These are phyloP conservation scores for Ceriops zippeliana DNA, from an alignment of 345 rosid species.

Conservation along the genomic window DNA sequence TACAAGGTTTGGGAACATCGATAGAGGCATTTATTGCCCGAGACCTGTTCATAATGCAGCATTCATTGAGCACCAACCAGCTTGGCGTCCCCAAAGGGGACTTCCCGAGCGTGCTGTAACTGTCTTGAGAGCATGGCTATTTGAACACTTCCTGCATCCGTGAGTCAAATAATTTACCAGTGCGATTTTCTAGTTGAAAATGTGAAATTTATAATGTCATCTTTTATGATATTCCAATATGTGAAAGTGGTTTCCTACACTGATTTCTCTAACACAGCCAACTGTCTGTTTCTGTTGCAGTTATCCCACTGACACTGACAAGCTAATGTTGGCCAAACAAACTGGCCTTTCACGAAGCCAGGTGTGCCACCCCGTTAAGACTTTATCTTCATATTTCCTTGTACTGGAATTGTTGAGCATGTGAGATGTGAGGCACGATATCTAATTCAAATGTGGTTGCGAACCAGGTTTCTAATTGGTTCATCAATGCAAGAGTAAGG, in stretches of 20 bases:
- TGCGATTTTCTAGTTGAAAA: background rate
- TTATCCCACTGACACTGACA: conserved; percentile 89
- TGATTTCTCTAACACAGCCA: background rate
- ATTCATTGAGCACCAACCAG: conserved; percentile 64
- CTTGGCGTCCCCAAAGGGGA: conserved; percentile 89
- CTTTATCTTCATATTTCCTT: background rate
- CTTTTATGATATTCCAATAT: too few relatives aligned
- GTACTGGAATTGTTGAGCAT: background rate
- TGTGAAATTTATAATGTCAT: background rate
- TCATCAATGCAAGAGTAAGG: conserved; percentile 87
- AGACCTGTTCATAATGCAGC: conserved; percentile 38
- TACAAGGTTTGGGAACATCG: conserved; percentile 39
- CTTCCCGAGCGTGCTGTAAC: conserved; percentile 88
- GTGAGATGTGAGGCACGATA: background rate
- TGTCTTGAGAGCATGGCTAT: conserved; percentile 80
- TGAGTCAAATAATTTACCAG: conserved; percentile 31
- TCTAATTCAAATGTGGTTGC: background rate
- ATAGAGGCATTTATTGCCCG: conserved; percentile 40
- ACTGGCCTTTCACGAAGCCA: conserved; percentile 87
- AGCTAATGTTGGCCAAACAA: conserved; percentile 84
- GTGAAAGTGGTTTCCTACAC: too few relatives aligned
- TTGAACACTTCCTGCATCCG: conserved; percentile 92
- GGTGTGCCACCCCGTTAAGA: conserved; percentile 33
- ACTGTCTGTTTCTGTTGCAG: conserved; percentile 34
- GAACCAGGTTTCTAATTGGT: conserved; percentile 83